Evolutionary conservation across 164 flowering plant genomes (phyloP).

Genomic region (Nymphaea colorata): DNA sequence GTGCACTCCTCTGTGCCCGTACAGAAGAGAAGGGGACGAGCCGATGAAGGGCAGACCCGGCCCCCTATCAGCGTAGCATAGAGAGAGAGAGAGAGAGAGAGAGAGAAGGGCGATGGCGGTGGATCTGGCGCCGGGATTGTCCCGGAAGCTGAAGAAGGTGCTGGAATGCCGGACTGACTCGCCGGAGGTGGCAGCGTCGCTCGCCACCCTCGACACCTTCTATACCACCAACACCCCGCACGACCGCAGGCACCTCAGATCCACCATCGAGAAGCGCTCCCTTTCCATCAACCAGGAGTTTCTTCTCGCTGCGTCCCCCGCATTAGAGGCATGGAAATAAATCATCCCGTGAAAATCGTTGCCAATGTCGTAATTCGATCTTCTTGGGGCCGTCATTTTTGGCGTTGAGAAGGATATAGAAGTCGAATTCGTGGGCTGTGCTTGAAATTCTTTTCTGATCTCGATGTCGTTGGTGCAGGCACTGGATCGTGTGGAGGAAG

Average conservation of each 20-base stretch:
- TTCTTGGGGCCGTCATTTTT: background rate
- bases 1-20: no score
- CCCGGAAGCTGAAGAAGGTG: slow-evolving; percentile 29
- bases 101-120: slow-evolving; percentile 24
- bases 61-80: no score
- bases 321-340: slow-evolving; percentile 35
- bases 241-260: slow-evolving; percentile 81
- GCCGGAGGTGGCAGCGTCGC: slow-evolving; percentile 72
- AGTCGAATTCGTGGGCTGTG: background rate
- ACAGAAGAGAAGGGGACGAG: no score
- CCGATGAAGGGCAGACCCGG: background rate
- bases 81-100: slow-evolving; percentile 3
- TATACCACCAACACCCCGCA: slow-evolving; percentile 74
- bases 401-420: no score
- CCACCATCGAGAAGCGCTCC: slow-evolving; percentile 69
- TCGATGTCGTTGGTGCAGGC: slow-evolving; percentile 27
- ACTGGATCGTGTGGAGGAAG: slow-evolving; percentile 86
- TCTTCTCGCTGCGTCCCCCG: slow-evolving; percentile 56
- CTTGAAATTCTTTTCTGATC: background rate
- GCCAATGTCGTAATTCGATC: background rate
- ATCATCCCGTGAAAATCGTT: background rate
- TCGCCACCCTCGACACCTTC: slow-evolving; percentile 72
- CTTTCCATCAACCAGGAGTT: slow-evolving; percentile 76
- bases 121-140: slow-evolving; percentile 40
- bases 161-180: slow-evolving; percentile 65